Percentiles rank a stretch among this genome's conserved stretches.
phyloP scores from a whole-genome alignment of 192 early-diverging fungal genomes.

The Podila minutissima region DNA sequence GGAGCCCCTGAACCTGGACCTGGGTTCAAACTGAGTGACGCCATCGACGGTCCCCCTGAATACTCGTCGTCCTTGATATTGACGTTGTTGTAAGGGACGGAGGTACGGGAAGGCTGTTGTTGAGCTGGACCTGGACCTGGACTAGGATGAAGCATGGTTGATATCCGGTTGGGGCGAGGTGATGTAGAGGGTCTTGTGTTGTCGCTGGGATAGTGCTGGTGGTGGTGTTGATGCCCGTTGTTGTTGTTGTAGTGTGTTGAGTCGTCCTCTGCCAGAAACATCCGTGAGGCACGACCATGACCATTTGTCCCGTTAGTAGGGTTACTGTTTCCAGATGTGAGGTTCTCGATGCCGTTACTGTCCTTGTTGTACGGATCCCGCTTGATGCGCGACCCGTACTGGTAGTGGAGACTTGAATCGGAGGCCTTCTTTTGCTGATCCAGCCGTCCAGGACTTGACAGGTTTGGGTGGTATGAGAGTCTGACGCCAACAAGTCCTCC shows the following conservation, averaged over 20 bases:
- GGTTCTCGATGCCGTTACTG: neutral
- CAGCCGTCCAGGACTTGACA: conserved; percentile 35
- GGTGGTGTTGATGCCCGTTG: neutral
- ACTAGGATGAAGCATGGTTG: neutral
- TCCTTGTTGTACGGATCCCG: conserved; percentile 6
- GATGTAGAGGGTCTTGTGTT: neutral
- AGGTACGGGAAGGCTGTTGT: neutral
- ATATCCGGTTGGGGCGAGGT: neutral
- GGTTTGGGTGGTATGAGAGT: conserved; percentile 25
- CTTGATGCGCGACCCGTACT: conserved; percentile 23
- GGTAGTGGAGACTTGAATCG: conserved; percentile 26
- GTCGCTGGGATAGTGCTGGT: neutral
- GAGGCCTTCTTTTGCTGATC: conserved; percentile 37
- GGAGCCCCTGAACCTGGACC: neutral
- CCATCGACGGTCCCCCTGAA: no score
- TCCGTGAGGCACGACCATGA: no score
- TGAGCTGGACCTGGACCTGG: neutral
- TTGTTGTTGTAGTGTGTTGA: neutral
- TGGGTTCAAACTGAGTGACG: neutral
- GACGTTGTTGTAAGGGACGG: neutral
- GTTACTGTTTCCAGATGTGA: neutral
- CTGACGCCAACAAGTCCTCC: conserved; percentile 14
- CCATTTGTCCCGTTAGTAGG: no score
- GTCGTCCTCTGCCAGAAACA: no score
- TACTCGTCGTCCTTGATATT: neutral